A percentile compares a stretch with the other conserved stretches of the same genome.
Evolutionary conservation across 768 basidiomycete species (phyloP).

Genomic region (Pisolithus marmoratus): DNA sequence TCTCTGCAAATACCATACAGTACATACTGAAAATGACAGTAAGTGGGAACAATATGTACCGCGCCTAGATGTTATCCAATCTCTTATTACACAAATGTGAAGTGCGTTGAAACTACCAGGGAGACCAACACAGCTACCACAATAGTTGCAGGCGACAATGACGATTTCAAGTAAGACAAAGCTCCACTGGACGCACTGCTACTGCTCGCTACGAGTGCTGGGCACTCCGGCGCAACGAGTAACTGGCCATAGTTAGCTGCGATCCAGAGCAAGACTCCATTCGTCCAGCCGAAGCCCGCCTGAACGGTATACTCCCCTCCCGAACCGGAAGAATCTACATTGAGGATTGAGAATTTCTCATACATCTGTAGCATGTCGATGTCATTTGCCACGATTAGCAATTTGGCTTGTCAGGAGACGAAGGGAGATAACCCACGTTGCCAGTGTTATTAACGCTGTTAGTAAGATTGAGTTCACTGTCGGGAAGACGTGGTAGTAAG

Average conservation of each 20-base stretch:
- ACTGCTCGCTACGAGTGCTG: slow-evolving; percentile 29
- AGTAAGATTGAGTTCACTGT: slow-evolving; percentile 64
- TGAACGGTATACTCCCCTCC: slow-evolving; percentile 91
- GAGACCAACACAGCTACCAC: background rate
- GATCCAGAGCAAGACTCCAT: slow-evolving; percentile 74
- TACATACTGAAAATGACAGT: too few relatives aligned
- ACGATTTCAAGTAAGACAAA: background rate
- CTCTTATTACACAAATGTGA: background rate
- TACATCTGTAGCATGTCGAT: slow-evolving; percentile 54
- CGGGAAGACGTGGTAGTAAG: slow-evolving; percentile 63
- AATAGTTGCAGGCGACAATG: background rate
- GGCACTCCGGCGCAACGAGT: slow-evolving; percentile 61
- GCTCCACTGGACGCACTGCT: slow-evolving; percentile 6
- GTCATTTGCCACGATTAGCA: background rate
- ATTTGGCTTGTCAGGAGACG: background rate
- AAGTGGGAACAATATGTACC: too few relatives aligned
- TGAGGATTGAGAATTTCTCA: slow-evolving; percentile 77
- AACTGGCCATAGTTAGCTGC: slow-evolving; percentile 59
- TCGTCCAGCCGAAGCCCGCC: slow-evolving; percentile 87
- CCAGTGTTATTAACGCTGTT: slow-evolving; percentile 62
- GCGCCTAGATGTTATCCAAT: too few relatives aligned
- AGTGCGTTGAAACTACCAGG: slow-evolving; percentile 1
- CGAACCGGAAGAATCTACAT: slow-evolving; percentile 72
- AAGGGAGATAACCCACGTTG: slow-evolving; percentile 46
- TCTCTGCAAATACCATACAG: too few relatives aligned